These are phyloP conservation scores for Thermomyces lanuginosus DNA, from an alignment of 2,329 filamentous ascomycete genomes.

Conservation along the genomic window DNA sequence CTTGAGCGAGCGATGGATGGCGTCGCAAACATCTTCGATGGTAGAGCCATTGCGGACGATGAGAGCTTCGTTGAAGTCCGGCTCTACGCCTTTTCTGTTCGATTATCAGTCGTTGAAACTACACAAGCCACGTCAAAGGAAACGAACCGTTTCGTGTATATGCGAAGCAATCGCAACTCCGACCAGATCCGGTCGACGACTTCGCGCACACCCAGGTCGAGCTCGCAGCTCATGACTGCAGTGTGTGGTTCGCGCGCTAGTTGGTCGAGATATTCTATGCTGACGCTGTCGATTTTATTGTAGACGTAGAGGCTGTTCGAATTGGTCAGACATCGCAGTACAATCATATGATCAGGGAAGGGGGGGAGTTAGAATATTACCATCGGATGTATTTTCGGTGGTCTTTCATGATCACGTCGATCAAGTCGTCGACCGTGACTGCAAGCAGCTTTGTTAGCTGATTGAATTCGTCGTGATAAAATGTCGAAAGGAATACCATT, in stretches of 20 bases:
- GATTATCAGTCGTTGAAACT: constrained; percentile 1
- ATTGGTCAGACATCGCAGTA: background rate
- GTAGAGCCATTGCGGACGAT: constrained; percentile 79
- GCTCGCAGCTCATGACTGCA: constrained; percentile 92
- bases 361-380: no score
- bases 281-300: constrained; percentile 97
- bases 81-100: constrained; percentile 72
- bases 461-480: constrained; percentile 5
- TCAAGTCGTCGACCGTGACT: constrained; percentile 94
- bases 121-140: constrained; percentile 1
- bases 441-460: constrained; percentile 4
- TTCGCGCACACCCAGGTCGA: constrained; percentile 82
- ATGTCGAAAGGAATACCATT: constrained; percentile 36
- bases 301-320: constrained; percentile 68
- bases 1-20: constrained; percentile 84
- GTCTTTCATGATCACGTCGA: constrained; percentile 98
- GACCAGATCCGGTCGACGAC: constrained; percentile 93
- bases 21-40: constrained; percentile 94
- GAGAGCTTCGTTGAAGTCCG: constrained; percentile 75
- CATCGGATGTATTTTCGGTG: constrained; percentile 92
- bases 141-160: constrained; percentile 69
- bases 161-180: constrained; percentile 71
- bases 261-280: constrained; percentile 80
- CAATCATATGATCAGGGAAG: constrained; percentile 10
- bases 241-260: constrained; percentile 86